A percentile compares a stretch with the other conserved stretches of the same genome.
phyloP scores from a whole-genome alignment of 164 flowering plant species.

The Chimonanthus praecox region DNA sequence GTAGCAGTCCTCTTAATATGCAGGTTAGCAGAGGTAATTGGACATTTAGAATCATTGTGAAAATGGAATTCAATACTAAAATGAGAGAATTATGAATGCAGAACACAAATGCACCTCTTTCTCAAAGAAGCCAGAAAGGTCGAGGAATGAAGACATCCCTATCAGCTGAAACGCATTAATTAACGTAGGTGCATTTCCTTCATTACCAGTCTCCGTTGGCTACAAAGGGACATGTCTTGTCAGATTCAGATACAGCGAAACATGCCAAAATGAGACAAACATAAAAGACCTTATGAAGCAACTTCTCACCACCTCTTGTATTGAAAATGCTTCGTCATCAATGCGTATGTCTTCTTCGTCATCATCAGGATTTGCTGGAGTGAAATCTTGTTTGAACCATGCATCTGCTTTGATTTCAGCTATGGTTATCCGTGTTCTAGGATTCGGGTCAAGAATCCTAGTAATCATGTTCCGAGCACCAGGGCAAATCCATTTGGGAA shows the following conservation, averaged over 20 bases:
- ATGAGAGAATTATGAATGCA: neutral
- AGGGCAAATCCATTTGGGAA: constrained; percentile 82
- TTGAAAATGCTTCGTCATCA: constrained; percentile 53
- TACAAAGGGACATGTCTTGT: constrained; percentile 16
- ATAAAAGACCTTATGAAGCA: neutral
- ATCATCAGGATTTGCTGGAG: constrained; percentile 49
- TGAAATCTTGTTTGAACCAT: constrained; percentile 76
- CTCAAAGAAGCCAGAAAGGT: constrained; percentile 96
- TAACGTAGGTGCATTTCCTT: constrained; percentile 41
- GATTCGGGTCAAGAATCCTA: constrained; percentile 88
- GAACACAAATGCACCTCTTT: constrained; percentile 53
- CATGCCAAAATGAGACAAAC: neutral
- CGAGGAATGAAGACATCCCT: constrained; percentile 92
- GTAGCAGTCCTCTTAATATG: neutral
- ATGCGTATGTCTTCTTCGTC: constrained; percentile 49
- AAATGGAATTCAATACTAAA: neutral
- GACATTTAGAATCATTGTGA: neutral
- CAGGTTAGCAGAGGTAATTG: neutral
- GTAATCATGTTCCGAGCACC: constrained; percentile 68
- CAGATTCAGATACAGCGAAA: neutral
- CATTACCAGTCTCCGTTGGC: constrained; percentile 42
- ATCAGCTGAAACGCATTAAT: constrained; percentile 95
- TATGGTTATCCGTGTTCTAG: constrained; percentile 63
- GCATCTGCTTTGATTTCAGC: constrained; percentile 58
- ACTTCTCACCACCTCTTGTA: constrained; percentile 39